Conservation (phyloP, 805 yeast genomes). For the Lachancea sp. region DNA sequence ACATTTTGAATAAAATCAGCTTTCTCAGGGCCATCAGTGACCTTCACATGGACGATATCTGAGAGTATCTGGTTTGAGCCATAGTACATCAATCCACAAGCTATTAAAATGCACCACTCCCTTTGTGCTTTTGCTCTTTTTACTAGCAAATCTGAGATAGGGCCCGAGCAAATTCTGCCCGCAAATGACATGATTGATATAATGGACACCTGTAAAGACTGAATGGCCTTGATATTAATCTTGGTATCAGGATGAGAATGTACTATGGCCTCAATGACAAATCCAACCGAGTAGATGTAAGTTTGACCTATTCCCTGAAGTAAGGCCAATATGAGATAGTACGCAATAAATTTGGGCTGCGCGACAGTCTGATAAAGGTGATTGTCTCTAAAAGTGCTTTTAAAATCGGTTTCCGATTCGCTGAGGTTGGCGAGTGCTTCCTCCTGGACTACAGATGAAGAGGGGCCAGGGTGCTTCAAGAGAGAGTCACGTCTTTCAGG, state of each 20-base stretch:
- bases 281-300: constrained; percentile 70
- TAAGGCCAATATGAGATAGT: constrained; percentile 49
- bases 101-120: constrained; percentile 52
- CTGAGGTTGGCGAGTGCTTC: background rate
- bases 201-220: constrained; percentile 65
- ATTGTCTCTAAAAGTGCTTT: constrained; percentile 11
- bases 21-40: background rate
- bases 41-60: constrained; percentile 30
- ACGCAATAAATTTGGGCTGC: constrained; percentile 40
- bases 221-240: constrained; percentile 40
- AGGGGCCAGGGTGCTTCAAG: background rate
- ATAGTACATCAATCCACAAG: constrained; percentile 33
- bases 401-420: background rate
- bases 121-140: constrained; percentile 49
- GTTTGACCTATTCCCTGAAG: constrained; percentile 63
- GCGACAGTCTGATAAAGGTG: constrained; percentile 21
- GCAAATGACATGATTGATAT: constrained; percentile 58
- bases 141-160: constrained; percentile 54
- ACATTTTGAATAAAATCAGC: constrained; percentile 36
- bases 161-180: constrained; percentile 62
- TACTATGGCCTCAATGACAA: constrained; percentile 49
- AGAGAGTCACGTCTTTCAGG: constrained; percentile 6
- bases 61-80: constrained; percentile 35
- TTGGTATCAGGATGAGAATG: constrained; percentile 24
- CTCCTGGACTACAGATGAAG: background rate